phyloP scores from a whole-genome alignment of 257 asterid genomes.

The Agastache rugosa region DNA sequence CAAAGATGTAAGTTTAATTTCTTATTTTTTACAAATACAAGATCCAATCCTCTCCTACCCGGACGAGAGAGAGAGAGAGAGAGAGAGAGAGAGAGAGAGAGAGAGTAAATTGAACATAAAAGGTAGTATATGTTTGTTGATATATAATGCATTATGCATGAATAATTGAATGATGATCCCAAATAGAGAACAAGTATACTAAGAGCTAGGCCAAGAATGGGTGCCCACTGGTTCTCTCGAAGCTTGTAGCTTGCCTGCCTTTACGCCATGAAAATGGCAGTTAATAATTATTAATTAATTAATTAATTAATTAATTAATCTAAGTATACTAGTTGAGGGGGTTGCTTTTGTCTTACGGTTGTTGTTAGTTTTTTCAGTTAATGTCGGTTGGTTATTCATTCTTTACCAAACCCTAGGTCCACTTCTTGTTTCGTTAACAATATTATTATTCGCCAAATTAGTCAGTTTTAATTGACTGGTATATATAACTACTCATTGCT shows the following conservation, averaged over 20 bases:
- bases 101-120: neutral
- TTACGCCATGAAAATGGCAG: conserved; percentile 26
- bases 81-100: neutral
- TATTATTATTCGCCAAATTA: neutral
- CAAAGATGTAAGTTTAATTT: too few relatives aligned
- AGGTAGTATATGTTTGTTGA: conserved; percentile 16
- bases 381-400: conserved; percentile 50
- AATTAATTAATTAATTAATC: conserved; percentile 9
- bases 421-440: conserved; percentile 1
- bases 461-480: neutral
- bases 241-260: conserved; percentile 34
- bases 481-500: neutral
- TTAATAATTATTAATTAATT: neutral
- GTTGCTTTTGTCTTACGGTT: conserved; percentile 43
- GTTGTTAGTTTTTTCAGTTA: conserved; percentile 81
- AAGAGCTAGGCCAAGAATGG: conserved; percentile 26
- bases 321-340: conserved; percentile 19
- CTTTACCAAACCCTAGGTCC: conserved; percentile 41
- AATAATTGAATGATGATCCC: conserved; percentile 32
- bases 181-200: conserved; percentile 24
- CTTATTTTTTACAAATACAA: too few relatives aligned
- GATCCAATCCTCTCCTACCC: too few relatives aligned
- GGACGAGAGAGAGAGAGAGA: too few relatives aligned
- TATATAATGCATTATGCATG: too few relatives aligned
- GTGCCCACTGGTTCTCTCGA: conserved; percentile 48